Evolutionary conservation across 1,139 yeast genomes (phyloP).

Genomic region (Debaryomycetaceae sp.): DNA sequence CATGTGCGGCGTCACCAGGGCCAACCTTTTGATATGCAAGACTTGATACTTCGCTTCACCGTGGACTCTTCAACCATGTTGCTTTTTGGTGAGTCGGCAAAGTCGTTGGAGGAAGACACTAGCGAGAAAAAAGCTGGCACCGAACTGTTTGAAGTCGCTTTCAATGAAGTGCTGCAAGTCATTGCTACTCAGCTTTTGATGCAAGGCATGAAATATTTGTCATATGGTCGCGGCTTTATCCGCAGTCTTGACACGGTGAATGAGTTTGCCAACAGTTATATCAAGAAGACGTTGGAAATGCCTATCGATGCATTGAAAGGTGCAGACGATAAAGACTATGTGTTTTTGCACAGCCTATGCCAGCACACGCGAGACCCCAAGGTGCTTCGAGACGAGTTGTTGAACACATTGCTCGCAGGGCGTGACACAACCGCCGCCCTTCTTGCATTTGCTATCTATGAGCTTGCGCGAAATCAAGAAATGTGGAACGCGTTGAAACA

Average conservation of each 20-base stretch:
- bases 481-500: constrained; percentile 22
- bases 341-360: constrained; percentile 34
- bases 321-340: constrained; percentile 24
- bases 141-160: constrained; percentile 21
- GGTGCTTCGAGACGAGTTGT: constrained; percentile 32
- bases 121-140: constrained; percentile 6
- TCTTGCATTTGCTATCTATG: constrained; percentile 29
- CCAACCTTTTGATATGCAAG: constrained; percentile 23
- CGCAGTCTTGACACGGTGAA: constrained; percentile 11
- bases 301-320: constrained; percentile 25
- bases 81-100: constrained; percentile 26
- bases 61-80: constrained; percentile 33
- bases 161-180: constrained; percentile 20
- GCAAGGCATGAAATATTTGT: constrained; percentile 16
- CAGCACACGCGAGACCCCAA: constrained; percentile 33
- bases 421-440: constrained; percentile 39
- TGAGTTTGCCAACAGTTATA: constrained; percentile 22
- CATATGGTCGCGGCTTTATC: constrained; percentile 20
- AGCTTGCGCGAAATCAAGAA: constrained; percentile 30
- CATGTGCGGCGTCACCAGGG: constrained; percentile 17
- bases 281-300: constrained; percentile 14
- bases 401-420: constrained; percentile 36
- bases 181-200: constrained; percentile 18
- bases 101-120: constrained; percentile 19
- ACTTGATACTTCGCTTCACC: constrained; percentile 26